Conservation (phyloP, 2,329 filamentous ascomycete species). For the Fusarium nematophilum region DNA sequence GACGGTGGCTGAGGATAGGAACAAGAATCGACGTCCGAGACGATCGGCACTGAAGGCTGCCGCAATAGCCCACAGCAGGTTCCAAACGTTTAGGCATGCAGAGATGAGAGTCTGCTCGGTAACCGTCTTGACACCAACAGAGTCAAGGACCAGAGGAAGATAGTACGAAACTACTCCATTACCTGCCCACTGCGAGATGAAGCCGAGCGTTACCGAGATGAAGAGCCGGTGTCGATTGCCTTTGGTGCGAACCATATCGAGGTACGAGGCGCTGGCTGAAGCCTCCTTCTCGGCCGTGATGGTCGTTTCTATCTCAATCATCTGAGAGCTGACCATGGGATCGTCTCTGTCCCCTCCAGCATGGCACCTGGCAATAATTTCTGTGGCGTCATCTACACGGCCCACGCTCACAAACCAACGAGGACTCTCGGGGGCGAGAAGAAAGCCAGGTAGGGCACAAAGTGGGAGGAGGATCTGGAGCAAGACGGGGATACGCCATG, state of each 20-base stretch:
- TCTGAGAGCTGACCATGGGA: slow-evolving; percentile 52
- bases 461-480: slow-evolving; percentile 35
- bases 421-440: slow-evolving; percentile 51
- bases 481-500: slow-evolving; percentile 41
- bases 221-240: slow-evolving; percentile 35
- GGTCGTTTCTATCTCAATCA: slow-evolving; percentile 55
- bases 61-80: slow-evolving; percentile 48
- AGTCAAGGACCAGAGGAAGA: slow-evolving; percentile 52
- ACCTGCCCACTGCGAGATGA: slow-evolving; percentile 49
- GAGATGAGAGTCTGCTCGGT: slow-evolving; percentile 55
- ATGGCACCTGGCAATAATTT: slow-evolving; percentile 53
- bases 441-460: slow-evolving; percentile 41
- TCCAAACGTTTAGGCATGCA: slow-evolving; percentile 54
- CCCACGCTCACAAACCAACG: slow-evolving; percentile 46
- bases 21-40: slow-evolving; percentile 55
- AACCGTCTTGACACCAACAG: slow-evolving; percentile 51
- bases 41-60: slow-evolving; percentile 54
- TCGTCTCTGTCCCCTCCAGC: slow-evolving; percentile 52
- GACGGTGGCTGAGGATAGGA: slow-evolving; percentile 49
- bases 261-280: slow-evolving; percentile 22
- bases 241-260: slow-evolving; percentile 27
- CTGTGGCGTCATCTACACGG: slow-evolving; percentile 48
- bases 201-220: slow-evolving; percentile 39
- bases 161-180: slow-evolving; percentile 52
- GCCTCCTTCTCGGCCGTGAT: slow-evolving; percentile 41